Conservation (phyloP, 2,329 filamentous ascomycete species). For the Colletotrichum magnum region DNA sequence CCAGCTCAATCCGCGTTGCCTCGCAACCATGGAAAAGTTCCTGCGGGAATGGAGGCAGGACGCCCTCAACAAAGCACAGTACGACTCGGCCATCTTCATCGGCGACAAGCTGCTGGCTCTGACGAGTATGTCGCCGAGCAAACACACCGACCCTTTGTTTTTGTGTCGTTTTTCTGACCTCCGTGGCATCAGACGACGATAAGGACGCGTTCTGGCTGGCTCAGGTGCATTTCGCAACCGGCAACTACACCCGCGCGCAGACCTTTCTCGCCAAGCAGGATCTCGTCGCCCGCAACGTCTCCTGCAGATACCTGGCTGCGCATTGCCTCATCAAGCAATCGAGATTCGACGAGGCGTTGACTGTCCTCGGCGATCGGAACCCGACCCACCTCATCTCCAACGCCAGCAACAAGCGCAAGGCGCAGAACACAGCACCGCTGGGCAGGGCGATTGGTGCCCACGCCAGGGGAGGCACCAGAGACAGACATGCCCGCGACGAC, state of each 20-base stretch:
- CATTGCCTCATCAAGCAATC: slow-evolving; percentile 95
- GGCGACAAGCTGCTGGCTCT: slow-evolving; percentile 96
- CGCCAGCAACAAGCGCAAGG: slow-evolving; percentile 75
- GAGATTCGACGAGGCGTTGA: slow-evolving; percentile 89
- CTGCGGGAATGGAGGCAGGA: slow-evolving; percentile 95
- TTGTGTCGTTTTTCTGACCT: slow-evolving; percentile 8
- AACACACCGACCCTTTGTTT: not conserved
- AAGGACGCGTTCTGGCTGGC: slow-evolving; percentile 97
- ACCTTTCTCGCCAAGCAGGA: slow-evolving; percentile 88
- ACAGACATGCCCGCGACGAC: slow-evolving; percentile 54
- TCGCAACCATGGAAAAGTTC: slow-evolving; percentile 84
- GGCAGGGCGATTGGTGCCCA: slow-evolving; percentile 44
- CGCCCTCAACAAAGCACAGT: slow-evolving; percentile 94
- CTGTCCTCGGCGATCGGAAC: slow-evolving; percentile 90
- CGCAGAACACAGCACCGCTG: slow-evolving; percentile 74
- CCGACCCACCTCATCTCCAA: slow-evolving; percentile 88
- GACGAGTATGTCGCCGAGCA: slow-evolving; percentile 75
- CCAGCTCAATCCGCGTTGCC: slow-evolving; percentile 7
- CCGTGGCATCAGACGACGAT: slow-evolving; percentile 79
- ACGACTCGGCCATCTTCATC: slow-evolving; percentile 96
- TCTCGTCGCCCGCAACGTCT: slow-evolving; percentile 83
- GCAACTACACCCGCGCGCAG: slow-evolving; percentile 93
- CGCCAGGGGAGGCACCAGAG: slow-evolving; percentile 45
- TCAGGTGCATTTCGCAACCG: slow-evolving; percentile 96
- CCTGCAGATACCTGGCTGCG: slow-evolving; percentile 92